Percentiles rank a stretch among this genome's conserved stretches.
Conservation (phyloP, 352 stramenopile species). For the Globisporangium cederbergense region DNA sequence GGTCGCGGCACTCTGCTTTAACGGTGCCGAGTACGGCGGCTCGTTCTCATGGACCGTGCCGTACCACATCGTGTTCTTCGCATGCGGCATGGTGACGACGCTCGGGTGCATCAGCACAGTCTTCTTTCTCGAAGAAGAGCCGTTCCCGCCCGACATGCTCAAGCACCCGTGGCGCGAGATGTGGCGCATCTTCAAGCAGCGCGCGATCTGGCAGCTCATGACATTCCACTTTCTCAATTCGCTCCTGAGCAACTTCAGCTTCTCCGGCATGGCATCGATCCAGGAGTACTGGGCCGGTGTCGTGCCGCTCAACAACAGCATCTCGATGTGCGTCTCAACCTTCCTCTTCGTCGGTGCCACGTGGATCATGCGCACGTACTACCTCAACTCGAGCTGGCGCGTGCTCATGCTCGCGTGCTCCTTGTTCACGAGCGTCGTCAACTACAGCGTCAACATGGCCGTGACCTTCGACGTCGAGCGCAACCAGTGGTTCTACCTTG, state of each 20-base stretch:
- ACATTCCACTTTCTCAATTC: slow-evolving; percentile 65
- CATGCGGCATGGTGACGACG: slow-evolving; percentile 33
- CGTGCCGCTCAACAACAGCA: slow-evolving; percentile 48
- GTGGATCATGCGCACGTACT: slow-evolving; percentile 54
- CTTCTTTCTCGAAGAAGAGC: slow-evolving; percentile 49
- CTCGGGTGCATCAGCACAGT: slow-evolving; percentile 33
- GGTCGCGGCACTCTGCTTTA: slow-evolving; percentile 57
- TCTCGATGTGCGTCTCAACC: slow-evolving; percentile 48
- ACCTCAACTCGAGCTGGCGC: slow-evolving; percentile 60
- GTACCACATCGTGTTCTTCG: slow-evolving; percentile 57
- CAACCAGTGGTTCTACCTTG: slow-evolving; percentile 71
- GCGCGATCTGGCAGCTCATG: slow-evolving; percentile 69
- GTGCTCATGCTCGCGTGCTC: slow-evolving; percentile 45
- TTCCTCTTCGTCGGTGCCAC: slow-evolving; percentile 48
- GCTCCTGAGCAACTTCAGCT: slow-evolving; percentile 55
- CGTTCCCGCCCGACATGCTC: slow-evolving; percentile 24
- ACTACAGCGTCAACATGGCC: slow-evolving; percentile 39
- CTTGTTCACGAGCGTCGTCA: slow-evolving; percentile 42
- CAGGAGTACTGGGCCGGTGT: slow-evolving; percentile 63
- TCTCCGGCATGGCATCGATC: slow-evolving; percentile 47
- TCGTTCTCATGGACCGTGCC: slow-evolving; percentile 50
- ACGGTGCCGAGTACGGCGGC: slow-evolving; percentile 56
- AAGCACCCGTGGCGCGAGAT: slow-evolving; percentile 47
- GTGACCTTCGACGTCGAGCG: slow-evolving; percentile 59
- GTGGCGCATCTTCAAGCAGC: slow-evolving; percentile 68